Percentiles rank a stretch among this genome's conserved stretches.
phyloP scores from a whole-genome alignment of 306 rosid genomes.

The Castanea crenata region DNA sequence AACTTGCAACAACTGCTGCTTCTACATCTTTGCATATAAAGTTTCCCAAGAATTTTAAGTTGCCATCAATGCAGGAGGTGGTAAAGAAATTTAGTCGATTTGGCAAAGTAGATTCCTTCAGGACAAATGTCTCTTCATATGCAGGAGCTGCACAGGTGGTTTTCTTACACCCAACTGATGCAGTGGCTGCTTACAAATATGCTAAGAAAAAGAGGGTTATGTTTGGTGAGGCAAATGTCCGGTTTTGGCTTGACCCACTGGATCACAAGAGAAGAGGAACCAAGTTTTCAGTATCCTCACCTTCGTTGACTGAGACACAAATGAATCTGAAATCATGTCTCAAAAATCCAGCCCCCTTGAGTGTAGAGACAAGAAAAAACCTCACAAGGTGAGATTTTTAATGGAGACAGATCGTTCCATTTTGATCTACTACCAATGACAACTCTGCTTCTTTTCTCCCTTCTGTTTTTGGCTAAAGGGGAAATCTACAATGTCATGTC shows the following conservation, averaged over 20 bases:
- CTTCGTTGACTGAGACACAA: not conserved
- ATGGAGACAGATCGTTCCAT: slow-evolving; percentile 19
- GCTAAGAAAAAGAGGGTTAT: slow-evolving; percentile 31
- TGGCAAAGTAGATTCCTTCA: slow-evolving; percentile 35
- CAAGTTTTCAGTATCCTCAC: not conserved
- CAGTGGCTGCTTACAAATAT: slow-evolving; percentile 33
- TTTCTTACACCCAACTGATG: slow-evolving; percentile 29
- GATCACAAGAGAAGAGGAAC: slow-evolving; percentile 25
- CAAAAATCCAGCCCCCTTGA: not conserved
- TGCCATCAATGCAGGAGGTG: slow-evolving; percentile 33
- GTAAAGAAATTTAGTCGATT: slow-evolving; percentile 37
- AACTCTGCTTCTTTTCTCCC: too few relatives aligned
- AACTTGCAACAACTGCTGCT: slow-evolving; percentile 8
- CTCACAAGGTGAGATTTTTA: slow-evolving; percentile 38
- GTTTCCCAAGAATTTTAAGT: slow-evolving; percentile 35
- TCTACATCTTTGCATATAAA: slow-evolving; percentile 27
- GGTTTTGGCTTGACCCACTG: slow-evolving; percentile 39
- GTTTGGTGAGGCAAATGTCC: slow-evolving; percentile 30
- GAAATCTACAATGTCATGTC: too few relatives aligned
- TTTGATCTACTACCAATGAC: too few relatives aligned
- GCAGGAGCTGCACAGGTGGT: slow-evolving; percentile 32
- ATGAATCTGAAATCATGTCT: not conserved
- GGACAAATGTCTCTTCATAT: slow-evolving; percentile 17
- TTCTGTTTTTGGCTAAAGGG: too few relatives aligned
- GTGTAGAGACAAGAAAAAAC: not conserved